These are phyloP conservation scores for Acanthamoeba sp. DNA, from an alignment of 208 protist genomes.

Conservation along the genomic window DNA sequence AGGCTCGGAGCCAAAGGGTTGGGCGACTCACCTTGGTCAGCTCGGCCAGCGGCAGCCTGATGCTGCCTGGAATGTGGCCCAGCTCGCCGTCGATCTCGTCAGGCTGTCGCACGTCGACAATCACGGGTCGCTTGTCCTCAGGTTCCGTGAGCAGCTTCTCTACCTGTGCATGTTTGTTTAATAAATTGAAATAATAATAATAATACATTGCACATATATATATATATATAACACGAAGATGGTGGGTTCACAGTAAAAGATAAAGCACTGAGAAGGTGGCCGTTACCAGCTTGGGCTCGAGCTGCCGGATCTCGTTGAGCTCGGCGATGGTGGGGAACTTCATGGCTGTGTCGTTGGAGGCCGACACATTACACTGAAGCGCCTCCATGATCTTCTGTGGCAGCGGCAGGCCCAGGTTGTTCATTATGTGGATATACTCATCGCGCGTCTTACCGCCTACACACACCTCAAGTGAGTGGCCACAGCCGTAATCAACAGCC, in stretches of 20 bases:
- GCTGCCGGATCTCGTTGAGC: neutral
- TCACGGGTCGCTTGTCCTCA: neutral
- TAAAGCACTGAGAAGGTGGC: neutral
- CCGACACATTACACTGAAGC: slow-evolving; percentile 30
- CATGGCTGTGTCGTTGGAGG: neutral
- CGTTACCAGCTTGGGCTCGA: neutral
- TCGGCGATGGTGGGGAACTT: slow-evolving; percentile 51
- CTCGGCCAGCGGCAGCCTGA: neutral
- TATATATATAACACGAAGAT: no score
- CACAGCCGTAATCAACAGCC: no score
- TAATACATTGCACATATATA: no score
- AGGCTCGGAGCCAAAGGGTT: no score
- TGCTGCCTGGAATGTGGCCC: neutral
- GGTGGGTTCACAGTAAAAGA: neutral
- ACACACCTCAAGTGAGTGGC: neutral
- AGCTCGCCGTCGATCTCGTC: neutral
- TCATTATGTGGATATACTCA: slow-evolving; percentile 32
- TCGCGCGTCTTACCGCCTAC: slow-evolving; percentile 18
- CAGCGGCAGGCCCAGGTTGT: slow-evolving; percentile 24
- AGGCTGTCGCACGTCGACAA: neutral
- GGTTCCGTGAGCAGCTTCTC: neutral
- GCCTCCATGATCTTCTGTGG: slow-evolving; percentile 38
- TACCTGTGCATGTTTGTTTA: neutral
- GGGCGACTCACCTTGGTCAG: neutral
- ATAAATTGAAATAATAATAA: no score